Conservation (phyloP, 371 early-diverging fungal species). For the Mortierella sp. region DNA sequence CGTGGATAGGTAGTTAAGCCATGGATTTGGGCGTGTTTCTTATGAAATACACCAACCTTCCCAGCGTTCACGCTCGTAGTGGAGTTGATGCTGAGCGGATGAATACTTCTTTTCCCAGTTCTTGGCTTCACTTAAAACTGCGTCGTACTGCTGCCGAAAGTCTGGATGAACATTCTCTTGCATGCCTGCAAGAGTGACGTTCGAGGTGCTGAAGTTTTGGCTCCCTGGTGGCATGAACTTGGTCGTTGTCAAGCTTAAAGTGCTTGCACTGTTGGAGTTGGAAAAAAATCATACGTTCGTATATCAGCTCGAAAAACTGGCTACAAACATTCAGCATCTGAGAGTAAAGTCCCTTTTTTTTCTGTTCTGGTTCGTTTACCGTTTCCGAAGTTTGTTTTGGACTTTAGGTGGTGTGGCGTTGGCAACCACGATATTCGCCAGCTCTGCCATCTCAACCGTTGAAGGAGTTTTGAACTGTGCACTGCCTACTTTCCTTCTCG, state of each 20-base stretch:
- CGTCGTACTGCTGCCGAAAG: constrained; percentile 49
- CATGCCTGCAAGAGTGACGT: neutral
- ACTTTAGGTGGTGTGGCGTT: constrained; percentile 40
- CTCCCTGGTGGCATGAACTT: constrained; percentile 30
- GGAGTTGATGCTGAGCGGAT: constrained; percentile 33
- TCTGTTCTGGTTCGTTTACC: constrained; percentile 14
- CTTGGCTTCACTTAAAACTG: constrained; percentile 54
- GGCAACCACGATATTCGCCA: constrained; percentile 38
- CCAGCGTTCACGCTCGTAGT: constrained; percentile 48
- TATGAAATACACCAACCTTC: constrained; percentile 30
- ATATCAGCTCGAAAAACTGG: neutral
- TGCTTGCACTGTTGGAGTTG: constrained; percentile 23
- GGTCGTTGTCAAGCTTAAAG: constrained; percentile 37
- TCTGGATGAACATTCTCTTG: constrained; percentile 13
- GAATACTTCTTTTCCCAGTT: constrained; percentile 43
- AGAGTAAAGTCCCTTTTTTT: too few species aligned
- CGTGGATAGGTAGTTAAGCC: too few species aligned
- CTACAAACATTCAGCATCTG: neutral
- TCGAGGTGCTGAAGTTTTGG: constrained; percentile 5
- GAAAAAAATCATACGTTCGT: neutral
- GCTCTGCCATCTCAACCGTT: constrained; percentile 29
- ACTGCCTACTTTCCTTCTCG: constrained; percentile 36
- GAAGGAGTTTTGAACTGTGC: constrained; percentile 48
- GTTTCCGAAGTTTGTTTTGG: constrained; percentile 40
- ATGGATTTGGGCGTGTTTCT: too few species aligned